A percentile compares a stretch with the other conserved stretches of the same genome.
Evolutionary conservation across 2,329 filamentous ascomycete species (phyloP).

Genomic region (Fusarium haematococcum): DNA sequence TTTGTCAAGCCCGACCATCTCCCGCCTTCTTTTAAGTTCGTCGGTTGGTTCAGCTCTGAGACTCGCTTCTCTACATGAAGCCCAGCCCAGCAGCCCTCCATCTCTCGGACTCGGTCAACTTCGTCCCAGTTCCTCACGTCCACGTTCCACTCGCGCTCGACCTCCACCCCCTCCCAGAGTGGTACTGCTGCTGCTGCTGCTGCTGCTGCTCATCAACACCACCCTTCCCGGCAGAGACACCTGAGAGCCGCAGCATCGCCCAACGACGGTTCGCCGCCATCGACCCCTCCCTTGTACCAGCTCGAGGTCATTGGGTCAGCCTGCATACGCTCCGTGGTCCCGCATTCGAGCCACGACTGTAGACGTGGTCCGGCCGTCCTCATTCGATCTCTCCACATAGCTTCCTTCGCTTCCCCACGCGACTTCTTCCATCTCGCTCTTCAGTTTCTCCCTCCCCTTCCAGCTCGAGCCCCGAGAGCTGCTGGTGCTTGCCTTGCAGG

Average conservation of each 20-base stretch:
- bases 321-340: constrained; percentile 52
- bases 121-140: constrained; percentile 32
- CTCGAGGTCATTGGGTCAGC: constrained; percentile 50
- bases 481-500: constrained; percentile 51
- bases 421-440: constrained; percentile 48
- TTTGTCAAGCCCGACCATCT: constrained; percentile 33
- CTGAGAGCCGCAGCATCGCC: constrained; percentile 45
- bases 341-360: constrained; percentile 57
- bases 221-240: constrained; percentile 41
- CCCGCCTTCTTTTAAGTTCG: constrained; percentile 37
- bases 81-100: constrained; percentile 15
- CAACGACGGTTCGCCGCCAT: constrained; percentile 45
- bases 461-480: constrained; percentile 46
- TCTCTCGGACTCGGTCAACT: constrained; percentile 30
- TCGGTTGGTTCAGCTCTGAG: constrained; percentile 13
- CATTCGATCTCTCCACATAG: constrained; percentile 51
- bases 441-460: constrained; percentile 47
- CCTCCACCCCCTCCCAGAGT: constrained; percentile 34
- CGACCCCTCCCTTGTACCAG: constrained; percentile 46
- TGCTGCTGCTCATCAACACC: constrained; percentile 43
- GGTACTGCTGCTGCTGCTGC: constrained; percentile 29
- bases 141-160: constrained; percentile 37
- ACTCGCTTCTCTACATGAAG: constrained; percentile 7
- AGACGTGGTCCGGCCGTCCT: constrained; percentile 48
- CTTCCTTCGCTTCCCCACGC: constrained; percentile 50